Conservation (phyloP, 805 yeast species). For the Nakazawaea ishiwadae region DNA sequence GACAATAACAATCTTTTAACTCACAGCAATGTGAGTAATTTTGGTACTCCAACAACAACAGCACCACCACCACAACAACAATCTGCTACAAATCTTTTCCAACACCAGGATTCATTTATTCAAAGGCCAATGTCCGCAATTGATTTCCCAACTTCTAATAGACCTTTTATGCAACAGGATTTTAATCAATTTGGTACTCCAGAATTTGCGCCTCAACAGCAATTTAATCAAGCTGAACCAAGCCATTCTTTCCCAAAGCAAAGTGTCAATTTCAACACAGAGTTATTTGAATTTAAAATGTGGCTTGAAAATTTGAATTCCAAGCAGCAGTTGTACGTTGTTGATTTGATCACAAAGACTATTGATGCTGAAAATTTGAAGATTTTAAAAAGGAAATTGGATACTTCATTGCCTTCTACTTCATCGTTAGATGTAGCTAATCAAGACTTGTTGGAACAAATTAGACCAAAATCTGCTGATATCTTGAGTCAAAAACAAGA, state of each 20-base stretch:
- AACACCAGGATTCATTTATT: background rate
- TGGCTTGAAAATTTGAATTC: slow-evolving; percentile 13
- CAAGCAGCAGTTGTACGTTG: slow-evolving; percentile 12
- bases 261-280: slow-evolving; percentile 9
- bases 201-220: background rate
- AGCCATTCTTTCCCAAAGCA: background rate
- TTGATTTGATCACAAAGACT: slow-evolving; percentile 12
- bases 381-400: slow-evolving; percentile 11
- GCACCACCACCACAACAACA: too few species aligned
- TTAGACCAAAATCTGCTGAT: slow-evolving; percentile 39
- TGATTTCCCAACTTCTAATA: slow-evolving; percentile 4
- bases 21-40: background rate
- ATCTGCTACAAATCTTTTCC: slow-evolving; percentile 1
- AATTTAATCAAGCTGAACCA: background rate
- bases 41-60: too few species aligned
- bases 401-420: background rate
- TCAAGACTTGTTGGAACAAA: slow-evolving; percentile 8
- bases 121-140: slow-evolving; percentile 12
- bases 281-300: slow-evolving; percentile 11
- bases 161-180: background rate
- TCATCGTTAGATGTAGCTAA: slow-evolving; percentile 3
- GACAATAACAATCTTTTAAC: slow-evolving; percentile 1
- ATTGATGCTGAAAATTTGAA: slow-evolving; percentile 10
- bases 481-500: slow-evolving; percentile 7
- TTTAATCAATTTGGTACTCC: background rate